These are phyloP conservation scores for Colletotrichum sp. DNA, from an alignment of 2,329 filamentous ascomycete genomes.

Conservation along the genomic window DNA sequence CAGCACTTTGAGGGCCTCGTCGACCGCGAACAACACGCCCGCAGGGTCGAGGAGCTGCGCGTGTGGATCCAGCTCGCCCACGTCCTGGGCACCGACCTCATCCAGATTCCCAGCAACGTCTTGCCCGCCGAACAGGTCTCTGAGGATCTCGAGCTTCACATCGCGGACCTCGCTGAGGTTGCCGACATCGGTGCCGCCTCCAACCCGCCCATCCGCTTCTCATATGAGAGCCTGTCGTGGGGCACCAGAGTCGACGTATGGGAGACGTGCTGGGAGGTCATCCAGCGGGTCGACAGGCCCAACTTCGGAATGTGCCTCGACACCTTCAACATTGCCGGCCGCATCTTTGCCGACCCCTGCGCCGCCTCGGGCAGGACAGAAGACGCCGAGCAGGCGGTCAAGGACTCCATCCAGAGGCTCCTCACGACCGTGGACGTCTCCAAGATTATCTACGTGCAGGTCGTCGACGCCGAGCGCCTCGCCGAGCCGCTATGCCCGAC, in stretches of 20 bases:
- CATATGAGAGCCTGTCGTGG: slow-evolving; percentile 77
- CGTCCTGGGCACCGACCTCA: slow-evolving; percentile 70
- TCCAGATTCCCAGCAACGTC: slow-evolving; percentile 77
- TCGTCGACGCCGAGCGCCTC: slow-evolving; percentile 75
- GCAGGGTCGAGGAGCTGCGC: slow-evolving; percentile 65
- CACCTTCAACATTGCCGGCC: slow-evolving; percentile 77
- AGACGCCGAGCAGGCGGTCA: slow-evolving; percentile 60
- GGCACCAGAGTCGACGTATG: slow-evolving; percentile 73
- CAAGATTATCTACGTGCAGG: slow-evolving; percentile 78
- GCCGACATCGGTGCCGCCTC: slow-evolving; percentile 70
- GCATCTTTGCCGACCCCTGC: slow-evolving; percentile 73
- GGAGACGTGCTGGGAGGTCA: slow-evolving; percentile 74
- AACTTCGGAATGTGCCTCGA: slow-evolving; percentile 83
- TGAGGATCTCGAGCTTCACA: slow-evolving; percentile 58
- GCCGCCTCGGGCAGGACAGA: slow-evolving; percentile 47
- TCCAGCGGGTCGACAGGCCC: slow-evolving; percentile 65
- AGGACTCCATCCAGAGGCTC: slow-evolving; percentile 59
- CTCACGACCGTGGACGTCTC: slow-evolving; percentile 59
- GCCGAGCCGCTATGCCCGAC: slow-evolving; percentile 58
- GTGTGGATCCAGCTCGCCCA: slow-evolving; percentile 73
- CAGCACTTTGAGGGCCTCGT: slow-evolving; percentile 77
- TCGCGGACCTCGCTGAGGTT: slow-evolving; percentile 65
- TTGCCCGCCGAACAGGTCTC: slow-evolving; percentile 53
- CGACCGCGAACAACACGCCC: slow-evolving; percentile 62
- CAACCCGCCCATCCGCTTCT: slow-evolving; percentile 66